These are phyloP conservation scores for Citrullus amarus DNA, from an alignment of 306 rosid species.

Conservation along the genomic window DNA sequence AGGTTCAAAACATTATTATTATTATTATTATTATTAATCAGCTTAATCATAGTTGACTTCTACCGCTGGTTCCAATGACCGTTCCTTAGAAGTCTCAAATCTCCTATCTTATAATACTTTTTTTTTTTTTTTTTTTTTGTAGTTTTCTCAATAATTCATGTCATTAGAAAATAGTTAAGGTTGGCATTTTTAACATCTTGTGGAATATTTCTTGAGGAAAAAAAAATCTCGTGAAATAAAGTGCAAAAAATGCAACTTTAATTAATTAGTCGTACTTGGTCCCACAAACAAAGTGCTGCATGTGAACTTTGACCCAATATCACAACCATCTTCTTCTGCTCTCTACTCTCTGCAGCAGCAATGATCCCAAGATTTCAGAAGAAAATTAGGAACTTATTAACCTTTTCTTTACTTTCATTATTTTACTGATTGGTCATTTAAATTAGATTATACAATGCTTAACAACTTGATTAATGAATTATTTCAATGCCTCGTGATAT, in stretches of 20 bases:
- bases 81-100: not conserved
- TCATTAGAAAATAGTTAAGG: not conserved
- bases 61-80: not conserved
- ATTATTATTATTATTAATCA: not conserved
- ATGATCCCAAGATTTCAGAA: not conserved
- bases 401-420: not conserved
- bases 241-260: not conserved
- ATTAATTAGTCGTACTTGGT: not conserved
- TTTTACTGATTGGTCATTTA: not conserved
- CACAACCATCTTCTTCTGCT: not conserved
- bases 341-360: not conserved
- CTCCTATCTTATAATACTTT: not conserved
- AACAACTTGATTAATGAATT: too few relatives aligned
- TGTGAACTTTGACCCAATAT: slow-evolving; percentile 3
- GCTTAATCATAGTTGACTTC: not conserved
- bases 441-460: not conserved
- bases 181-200: not conserved
- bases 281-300: not conserved
- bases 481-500: not conserved
- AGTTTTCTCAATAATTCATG: not conserved
- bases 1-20: too few relatives aligned
- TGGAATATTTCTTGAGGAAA: not conserved
- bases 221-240: not conserved
- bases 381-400: not conserved
- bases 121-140: not conserved